phyloP scores from a whole-genome alignment of 1,139 yeast genomes.

The Petasospora rhodanensis region DNA sequence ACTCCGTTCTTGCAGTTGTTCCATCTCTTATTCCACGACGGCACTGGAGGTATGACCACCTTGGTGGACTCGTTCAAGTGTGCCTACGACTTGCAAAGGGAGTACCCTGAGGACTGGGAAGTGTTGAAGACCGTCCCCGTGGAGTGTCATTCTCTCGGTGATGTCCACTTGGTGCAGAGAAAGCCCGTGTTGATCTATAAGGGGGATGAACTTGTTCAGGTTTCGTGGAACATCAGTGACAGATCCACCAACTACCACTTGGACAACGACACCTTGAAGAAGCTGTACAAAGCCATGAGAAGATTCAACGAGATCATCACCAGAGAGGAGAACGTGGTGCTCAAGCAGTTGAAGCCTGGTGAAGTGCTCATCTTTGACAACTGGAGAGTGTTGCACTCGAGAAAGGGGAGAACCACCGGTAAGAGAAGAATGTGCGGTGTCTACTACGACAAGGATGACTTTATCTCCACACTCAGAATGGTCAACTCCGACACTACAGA shows the following conservation, averaged over 20 bases:
- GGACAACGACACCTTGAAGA: slow-evolving; percentile 50
- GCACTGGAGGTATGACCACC: slow-evolving; percentile 71
- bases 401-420: slow-evolving; percentile 62
- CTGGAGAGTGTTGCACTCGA: slow-evolving; percentile 73
- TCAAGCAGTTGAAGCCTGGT: slow-evolving; percentile 61
- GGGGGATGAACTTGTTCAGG: slow-evolving; percentile 53
- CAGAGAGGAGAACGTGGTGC: slow-evolving; percentile 48
- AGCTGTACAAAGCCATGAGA: slow-evolving; percentile 56
- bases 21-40: slow-evolving; percentile 57
- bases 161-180: slow-evolving; percentile 59
- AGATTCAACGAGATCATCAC: slow-evolving; percentile 55
- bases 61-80: slow-evolving; percentile 67
- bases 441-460: slow-evolving; percentile 67
- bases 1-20: slow-evolving; percentile 73
- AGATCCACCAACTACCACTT: slow-evolving; percentile 62
- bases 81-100: slow-evolving; percentile 45
- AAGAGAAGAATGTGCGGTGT: slow-evolving; percentile 76
- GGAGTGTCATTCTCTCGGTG: slow-evolving; percentile 81
- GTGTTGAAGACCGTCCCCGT: slow-evolving; percentile 48
- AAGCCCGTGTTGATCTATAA: slow-evolving; percentile 58
- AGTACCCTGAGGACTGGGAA: slow-evolving; percentile 52
- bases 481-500: slow-evolving; percentile 54
- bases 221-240: slow-evolving; percentile 75
- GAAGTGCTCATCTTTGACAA: slow-evolving; percentile 68
- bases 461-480: slow-evolving; percentile 50